Percentiles rank a stretch among this genome's conserved stretches.
phyloP scores from a whole-genome alignment of 352 stramenopile species.

The Phytopythium montanum region DNA sequence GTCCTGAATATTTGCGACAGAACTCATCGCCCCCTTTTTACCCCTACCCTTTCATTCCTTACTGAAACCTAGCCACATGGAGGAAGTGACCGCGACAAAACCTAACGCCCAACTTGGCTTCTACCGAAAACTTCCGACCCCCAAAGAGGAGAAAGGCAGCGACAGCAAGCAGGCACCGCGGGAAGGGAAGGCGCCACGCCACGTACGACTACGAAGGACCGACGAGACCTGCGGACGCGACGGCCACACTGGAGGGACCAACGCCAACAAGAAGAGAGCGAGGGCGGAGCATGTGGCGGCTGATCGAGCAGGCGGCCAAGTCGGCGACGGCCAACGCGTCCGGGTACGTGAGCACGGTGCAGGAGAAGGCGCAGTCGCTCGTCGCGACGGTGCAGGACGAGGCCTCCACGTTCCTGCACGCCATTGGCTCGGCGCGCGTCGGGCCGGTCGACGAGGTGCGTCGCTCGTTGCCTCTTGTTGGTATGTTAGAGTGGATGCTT shows the following conservation, averaged over 20 bases:
- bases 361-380: slow-evolving; percentile 74
- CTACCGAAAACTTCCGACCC: background rate
- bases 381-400: slow-evolving; percentile 74
- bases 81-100: background rate
- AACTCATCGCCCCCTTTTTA: background rate
- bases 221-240: background rate
- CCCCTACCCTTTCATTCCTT: background rate
- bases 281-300: slow-evolving; percentile 51
- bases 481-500: background rate
- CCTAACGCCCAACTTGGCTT: background rate
- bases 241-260: background rate
- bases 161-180: background rate
- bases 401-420: slow-evolving; percentile 51
- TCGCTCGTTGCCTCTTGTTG: background rate
- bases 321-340: slow-evolving; percentile 64
- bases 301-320: slow-evolving; percentile 78
- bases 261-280: background rate
- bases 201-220: background rate
- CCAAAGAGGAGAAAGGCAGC: background rate
- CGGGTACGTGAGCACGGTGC: slow-evolving; percentile 63
- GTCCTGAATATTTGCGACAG: too few relatives aligned
- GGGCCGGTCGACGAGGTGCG: slow-evolving; percentile 75
- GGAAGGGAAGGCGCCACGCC: too few relatives aligned
- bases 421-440: slow-evolving; percentile 48
- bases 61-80: background rate